Conservation (phyloP, 768 basidiomycete genomes). For the Lactifluus pinguis region DNA sequence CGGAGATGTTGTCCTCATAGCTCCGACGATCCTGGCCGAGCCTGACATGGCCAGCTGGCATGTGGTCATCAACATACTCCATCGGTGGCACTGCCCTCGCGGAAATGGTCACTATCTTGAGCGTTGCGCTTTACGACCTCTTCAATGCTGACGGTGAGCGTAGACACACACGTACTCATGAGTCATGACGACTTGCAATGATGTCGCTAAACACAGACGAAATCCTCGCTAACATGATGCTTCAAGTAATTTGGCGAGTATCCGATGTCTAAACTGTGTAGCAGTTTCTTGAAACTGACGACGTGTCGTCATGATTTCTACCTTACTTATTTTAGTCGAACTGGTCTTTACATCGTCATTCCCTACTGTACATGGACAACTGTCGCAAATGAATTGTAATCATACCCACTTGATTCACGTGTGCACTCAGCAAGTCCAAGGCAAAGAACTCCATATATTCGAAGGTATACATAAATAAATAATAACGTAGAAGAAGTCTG, state of each 20-base stretch:
- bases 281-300: conserved; percentile 33
- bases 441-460: background rate
- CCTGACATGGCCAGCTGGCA: conserved; percentile 40
- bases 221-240: conserved; percentile 62
- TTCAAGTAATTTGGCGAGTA: conserved; percentile 95
- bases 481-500: background rate
- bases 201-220: conserved; percentile 37
- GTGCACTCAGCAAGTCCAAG: background rate
- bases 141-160: conserved; percentile 88
- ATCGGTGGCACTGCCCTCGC: conserved; percentile 65
- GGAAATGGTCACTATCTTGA: too few relatives aligned
- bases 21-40: conserved; percentile 46
- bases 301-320: background rate
- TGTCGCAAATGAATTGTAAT: background rate
- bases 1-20: conserved; percentile 68
- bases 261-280: conserved; percentile 80
- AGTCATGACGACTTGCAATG: background rate
- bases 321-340: background rate
- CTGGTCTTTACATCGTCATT: background rate
- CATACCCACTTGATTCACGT: background rate
- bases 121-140: conserved; percentile 82
- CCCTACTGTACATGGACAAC: background rate
- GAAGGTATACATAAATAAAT: background rate
- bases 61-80: conserved; percentile 41
- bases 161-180: background rate